These are phyloP conservation scores for Phytophthora sojae DNA, from an alignment of 352 stramenopile species.

Conservation along the genomic window DNA sequence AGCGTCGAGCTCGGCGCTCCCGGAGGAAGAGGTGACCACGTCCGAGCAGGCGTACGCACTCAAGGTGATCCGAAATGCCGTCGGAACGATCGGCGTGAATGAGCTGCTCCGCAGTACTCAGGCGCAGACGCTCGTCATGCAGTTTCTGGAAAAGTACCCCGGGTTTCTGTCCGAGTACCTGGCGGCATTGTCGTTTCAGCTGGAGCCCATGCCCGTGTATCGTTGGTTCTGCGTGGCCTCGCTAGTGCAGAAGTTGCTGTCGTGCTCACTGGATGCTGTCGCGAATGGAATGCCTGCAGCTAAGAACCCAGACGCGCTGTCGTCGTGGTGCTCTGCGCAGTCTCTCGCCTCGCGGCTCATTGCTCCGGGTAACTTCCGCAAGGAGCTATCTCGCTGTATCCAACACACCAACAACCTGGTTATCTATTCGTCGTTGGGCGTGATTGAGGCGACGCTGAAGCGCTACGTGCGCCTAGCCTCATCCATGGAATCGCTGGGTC, in stretches of 20 bases:
- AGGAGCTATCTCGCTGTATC: constrained; percentile 83
- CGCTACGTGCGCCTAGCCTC: constrained; percentile 57
- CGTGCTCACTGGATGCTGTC: constrained; percentile 54
- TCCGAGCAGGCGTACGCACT: constrained; percentile 58
- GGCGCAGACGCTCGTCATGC: constrained; percentile 61
- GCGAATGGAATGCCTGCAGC: constrained; percentile 28
- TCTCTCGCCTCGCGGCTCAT: constrained; percentile 68
- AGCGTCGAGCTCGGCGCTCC: constrained; percentile 11
- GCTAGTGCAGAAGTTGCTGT: constrained; percentile 74
- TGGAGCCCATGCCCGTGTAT: constrained; percentile 79
- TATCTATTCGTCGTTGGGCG: constrained; percentile 73
- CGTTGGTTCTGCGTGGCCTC: constrained; percentile 84
- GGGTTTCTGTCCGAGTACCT: constrained; percentile 71
- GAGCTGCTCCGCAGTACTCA: constrained; percentile 60
- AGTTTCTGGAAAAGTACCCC: constrained; percentile 71
- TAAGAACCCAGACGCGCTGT: constrained; percentile 17
- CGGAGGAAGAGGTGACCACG: constrained; percentile 32
- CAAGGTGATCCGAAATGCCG: constrained; percentile 71
- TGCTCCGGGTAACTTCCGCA: constrained; percentile 71
- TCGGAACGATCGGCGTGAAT: constrained; percentile 73
- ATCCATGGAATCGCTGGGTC: constrained; percentile 20
- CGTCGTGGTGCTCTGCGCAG: constrained; percentile 58
- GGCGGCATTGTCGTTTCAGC: constrained; percentile 56
- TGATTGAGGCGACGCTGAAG: constrained; percentile 68
- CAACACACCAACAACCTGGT: constrained; percentile 81